A percentile compares a stretch with the other conserved stretches of the same genome.
These are phyloP conservation scores for Plasmodium cynomolgi DNA, from an alignment of 169 alveolate species.

Conservation along the genomic window DNA sequence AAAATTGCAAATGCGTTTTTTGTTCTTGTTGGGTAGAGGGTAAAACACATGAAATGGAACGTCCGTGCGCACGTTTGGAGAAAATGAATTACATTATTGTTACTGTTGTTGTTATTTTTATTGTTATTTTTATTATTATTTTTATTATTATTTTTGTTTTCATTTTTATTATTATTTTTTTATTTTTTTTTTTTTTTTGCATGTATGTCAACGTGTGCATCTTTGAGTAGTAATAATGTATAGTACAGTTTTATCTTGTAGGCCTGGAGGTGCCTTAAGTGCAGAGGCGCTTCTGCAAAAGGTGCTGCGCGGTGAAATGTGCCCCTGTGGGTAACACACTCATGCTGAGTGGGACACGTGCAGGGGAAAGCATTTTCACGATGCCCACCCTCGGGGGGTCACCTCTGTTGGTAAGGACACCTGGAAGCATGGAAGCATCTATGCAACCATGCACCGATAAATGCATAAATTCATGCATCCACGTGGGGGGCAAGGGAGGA, in stretches of 20 bases:
- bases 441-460: not conserved
- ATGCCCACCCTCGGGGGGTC: not conserved
- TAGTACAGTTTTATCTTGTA: not conserved
- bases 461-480: not conserved
- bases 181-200: constrained; percentile 3
- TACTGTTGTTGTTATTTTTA: not conserved
- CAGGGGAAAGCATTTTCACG: not conserved
- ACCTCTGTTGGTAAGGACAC: not conserved
- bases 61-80: not conserved
- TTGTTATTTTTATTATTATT: not conserved
- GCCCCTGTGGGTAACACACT: not conserved
- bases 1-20: not conserved
- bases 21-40: not conserved
- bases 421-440: not conserved
- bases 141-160: not conserved
- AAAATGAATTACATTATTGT: not conserved
- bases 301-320: not conserved
- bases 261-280: not conserved
- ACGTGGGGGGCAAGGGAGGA: not conserved
- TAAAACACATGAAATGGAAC: not conserved
- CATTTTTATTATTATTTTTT: not conserved
- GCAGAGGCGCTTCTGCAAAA: not conserved
- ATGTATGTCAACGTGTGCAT: not conserved
- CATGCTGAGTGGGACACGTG: not conserved
- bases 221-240: not conserved